A percentile compares a stretch with the other conserved stretches of the same genome.
phyloP scores from a whole-genome alignment of 495 filamentous ascomycete genomes.

The Tirmania nivea region DNA sequence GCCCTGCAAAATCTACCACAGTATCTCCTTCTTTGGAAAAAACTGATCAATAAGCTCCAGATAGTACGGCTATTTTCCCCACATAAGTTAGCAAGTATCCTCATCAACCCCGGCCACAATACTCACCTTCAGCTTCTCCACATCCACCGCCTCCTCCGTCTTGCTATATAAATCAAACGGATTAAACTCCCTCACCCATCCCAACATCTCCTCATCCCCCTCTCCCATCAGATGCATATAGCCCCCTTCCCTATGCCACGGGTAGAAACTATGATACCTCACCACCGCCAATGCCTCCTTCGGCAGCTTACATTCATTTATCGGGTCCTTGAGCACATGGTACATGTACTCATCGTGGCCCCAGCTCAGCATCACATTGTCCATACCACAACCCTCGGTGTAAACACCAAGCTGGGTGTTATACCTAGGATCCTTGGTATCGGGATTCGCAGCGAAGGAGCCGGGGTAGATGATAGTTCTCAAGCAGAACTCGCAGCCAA shows the following conservation, averaged over 20 bases:
- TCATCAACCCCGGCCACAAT: background rate
- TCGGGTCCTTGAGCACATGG: conserved; percentile 59
- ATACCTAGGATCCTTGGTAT: conserved; percentile 42
- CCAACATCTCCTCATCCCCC: conserved; percentile 54
- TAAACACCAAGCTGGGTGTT: conserved; percentile 59
- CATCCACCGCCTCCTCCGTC: conserved; percentile 55
- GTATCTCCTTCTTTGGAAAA: conserved; percentile 53
- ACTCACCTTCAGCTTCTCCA: conserved; percentile 46
- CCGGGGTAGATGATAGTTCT: conserved; percentile 51
- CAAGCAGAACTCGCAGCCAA: conserved; percentile 63
- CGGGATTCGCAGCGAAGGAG: conserved; percentile 51
- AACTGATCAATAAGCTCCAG: conserved; percentile 67
- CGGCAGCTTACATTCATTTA: conserved; percentile 34
- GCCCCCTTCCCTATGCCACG: conserved; percentile 63
- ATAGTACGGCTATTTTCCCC: conserved; percentile 23
- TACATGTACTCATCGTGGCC: conserved; percentile 87
- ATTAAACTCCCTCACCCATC: conserved; percentile 68
- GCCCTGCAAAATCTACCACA: no score
- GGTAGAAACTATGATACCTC: conserved; percentile 73
- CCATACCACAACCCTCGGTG: conserved; percentile 47
- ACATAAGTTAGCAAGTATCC: conserved; percentile 2
- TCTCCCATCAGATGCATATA: conserved; percentile 65
- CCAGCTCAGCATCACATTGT: conserved; percentile 76
- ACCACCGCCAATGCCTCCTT: conserved; percentile 74
- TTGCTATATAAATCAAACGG: conserved; percentile 86